These are phyloP conservation scores for Mycena pura DNA, from an alignment of 768 basidiomycete genomes.

Conservation along the genomic window DNA sequence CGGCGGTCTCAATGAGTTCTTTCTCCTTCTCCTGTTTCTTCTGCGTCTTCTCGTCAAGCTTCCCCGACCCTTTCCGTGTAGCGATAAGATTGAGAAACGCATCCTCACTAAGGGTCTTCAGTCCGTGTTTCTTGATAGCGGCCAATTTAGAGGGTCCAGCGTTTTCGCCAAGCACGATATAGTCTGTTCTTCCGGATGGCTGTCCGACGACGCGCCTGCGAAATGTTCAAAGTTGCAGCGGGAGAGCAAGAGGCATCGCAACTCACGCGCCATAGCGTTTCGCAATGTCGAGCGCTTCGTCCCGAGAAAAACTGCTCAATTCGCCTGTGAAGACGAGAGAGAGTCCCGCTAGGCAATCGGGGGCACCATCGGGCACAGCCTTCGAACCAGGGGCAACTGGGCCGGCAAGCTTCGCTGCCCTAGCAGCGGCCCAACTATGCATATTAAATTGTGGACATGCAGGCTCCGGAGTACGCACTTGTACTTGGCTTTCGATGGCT, in stretches of 20 bases:
- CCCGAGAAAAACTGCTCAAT: constrained; percentile 82
- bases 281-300: constrained; percentile 85
- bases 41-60: constrained; percentile 78
- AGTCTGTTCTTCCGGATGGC: constrained; percentile 90
- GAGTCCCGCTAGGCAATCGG: constrained; percentile 81
- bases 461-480: constrained; percentile 29
- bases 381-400: constrained; percentile 74
- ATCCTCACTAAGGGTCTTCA: constrained; percentile 85
- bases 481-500: constrained; percentile 29
- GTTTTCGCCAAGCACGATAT: constrained; percentile 85
- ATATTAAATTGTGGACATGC: neutral
- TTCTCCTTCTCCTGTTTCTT: constrained; percentile 86
- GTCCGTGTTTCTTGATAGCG: constrained; percentile 80
- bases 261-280: constrained; percentile 93
- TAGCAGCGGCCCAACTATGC: constrained; percentile 55
- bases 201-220: constrained; percentile 82
- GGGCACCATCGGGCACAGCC: constrained; percentile 72
- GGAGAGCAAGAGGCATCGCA: neutral
- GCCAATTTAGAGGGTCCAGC: constrained; percentile 91
- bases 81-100: constrained; percentile 85
- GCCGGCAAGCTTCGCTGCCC: constrained; percentile 67
- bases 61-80: constrained; percentile 63
- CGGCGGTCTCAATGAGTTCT: constrained; percentile 72
- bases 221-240: neutral
- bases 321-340: constrained; percentile 98